Base-by-base conservation (phyloP, 495 filamentous ascomycete species). In the Penicillium manginii region DNA sequence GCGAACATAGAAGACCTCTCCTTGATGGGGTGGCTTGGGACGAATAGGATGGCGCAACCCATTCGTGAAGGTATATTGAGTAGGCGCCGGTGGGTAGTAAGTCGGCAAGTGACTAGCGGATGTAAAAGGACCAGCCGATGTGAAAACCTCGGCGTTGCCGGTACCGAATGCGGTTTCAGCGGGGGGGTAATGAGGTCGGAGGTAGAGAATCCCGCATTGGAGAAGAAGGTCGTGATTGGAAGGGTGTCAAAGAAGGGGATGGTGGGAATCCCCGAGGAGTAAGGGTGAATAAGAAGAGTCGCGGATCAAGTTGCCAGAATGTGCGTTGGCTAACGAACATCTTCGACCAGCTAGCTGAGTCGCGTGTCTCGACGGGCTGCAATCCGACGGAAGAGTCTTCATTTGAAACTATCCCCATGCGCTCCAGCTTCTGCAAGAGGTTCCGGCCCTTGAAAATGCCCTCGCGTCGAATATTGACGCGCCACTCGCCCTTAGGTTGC, bases 241-340 rank as follows among this genome's bases (percentile, higher is more conserved):
- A 75, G 11, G 78, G 79, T 32, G 88, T 85, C 32, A 81, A 79
- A 7, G 80, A 81, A 0, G 85, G 86, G 9, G 80, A 69, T 29
- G 43, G 57, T n/a, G 50, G 49, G 4, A 50, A 69, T 61, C 64
- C 76, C 72, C 4, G 60, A 2, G 92, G 91, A n/a, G 86, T 83
- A 29, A 92, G 78, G 0, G 90, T 90, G 73, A 96, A 96, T 19
- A 97, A 85, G 72, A 96, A 97, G 22, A 96, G 80, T 8, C 91
- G 84, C 2, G 90, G 84, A 57, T 94, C 91, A 9, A 96, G 77
- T 70, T 97, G 94, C 94, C 94, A 98, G 76, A 97, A 98, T 64
- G 85, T 83, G 15, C 83, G 80, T 37, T 86, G 86, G 59, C 86
- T 88, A 46, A 90, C 85, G 62, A 94, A 96, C 91, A 96, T 93